Evolutionary conservation across 2,329 filamentous ascomycete species (phyloP).

Genomic region (Leptographium galeiforme): DNA sequence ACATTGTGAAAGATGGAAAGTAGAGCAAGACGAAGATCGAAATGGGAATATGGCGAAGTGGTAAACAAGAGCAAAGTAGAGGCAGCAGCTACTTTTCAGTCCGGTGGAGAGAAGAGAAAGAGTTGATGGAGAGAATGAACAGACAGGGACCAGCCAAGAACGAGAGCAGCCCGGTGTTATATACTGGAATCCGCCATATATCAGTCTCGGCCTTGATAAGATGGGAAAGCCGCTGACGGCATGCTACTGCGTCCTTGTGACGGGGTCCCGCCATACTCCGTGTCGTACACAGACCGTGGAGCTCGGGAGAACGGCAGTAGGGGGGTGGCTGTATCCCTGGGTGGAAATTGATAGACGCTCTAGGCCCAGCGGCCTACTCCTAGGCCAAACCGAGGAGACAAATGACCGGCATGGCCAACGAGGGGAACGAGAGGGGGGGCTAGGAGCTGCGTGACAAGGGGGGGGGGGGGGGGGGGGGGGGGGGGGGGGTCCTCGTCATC

Average conservation of each 20-base stretch:
- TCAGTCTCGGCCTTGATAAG: neutral
- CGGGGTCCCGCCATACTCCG: neutral
- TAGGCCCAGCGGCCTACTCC: no score
- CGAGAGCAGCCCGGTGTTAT: no score
- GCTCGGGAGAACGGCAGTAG: neutral
- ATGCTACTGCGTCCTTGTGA: neutral
- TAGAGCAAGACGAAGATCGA: neutral
- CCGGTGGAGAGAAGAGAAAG: no score
- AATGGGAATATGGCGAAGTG: neutral
- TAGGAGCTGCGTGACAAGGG: neutral
- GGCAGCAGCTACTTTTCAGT: no score
- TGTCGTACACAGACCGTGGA: neutral
- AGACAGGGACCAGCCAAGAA: no score
- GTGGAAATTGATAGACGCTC: neutral
- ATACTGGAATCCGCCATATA: no score
- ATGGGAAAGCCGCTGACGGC: neutral
- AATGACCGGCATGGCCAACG: neutral
- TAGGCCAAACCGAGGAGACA: no score
- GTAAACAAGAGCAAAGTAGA: neutral
- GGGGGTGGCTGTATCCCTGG: neutral
- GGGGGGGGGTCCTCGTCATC: neutral
- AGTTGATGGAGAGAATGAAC: no score
- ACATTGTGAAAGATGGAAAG: slow-evolving; percentile 3
- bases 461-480: neutral
- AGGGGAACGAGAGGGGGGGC: neutral